phyloP scores from a whole-genome alignment of 352 stramenopile species.

The Globisporangium okanoganense region DNA sequence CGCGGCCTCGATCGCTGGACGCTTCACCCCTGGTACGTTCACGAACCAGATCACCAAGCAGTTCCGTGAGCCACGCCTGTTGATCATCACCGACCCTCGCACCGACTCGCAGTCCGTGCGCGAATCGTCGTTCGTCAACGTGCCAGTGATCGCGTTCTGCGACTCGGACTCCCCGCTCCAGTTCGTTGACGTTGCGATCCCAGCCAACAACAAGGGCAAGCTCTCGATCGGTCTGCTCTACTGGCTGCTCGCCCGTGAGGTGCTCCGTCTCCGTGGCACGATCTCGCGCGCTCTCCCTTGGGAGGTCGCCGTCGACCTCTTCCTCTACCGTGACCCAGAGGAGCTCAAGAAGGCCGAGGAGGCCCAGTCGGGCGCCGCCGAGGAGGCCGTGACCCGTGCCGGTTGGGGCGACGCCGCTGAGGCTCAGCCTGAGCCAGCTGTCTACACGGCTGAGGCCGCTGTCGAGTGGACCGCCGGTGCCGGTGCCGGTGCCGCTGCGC shows the following conservation, averaged over 20 bases:
- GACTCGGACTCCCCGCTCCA: slow-evolving; percentile 99
- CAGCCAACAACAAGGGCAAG: slow-evolving; percentile 99
- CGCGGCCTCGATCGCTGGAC: slow-evolving; percentile 95
- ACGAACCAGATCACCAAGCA: slow-evolving; percentile 99
- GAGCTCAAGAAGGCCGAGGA: slow-evolving; percentile 99
- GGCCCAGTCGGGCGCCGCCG: slow-evolving; percentile 86
- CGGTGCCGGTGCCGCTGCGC: slow-evolving; percentile 21
- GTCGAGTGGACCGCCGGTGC: slow-evolving; percentile 64
- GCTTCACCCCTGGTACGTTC: slow-evolving; percentile 99
- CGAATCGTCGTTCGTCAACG: slow-evolving; percentile 99
- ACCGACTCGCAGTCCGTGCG: slow-evolving; percentile 97
- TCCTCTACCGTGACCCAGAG: slow-evolving; percentile 99
- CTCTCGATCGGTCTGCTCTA: slow-evolving; percentile 99
- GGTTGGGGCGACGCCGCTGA: slow-evolving; percentile 70
- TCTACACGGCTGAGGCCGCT: slow-evolving; percentile 46
- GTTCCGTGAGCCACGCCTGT: slow-evolving; percentile 98
- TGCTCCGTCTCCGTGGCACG: slow-evolving; percentile 96
- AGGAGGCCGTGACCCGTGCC: slow-evolving; percentile 61
- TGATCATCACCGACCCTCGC: slow-evolving; percentile 99
- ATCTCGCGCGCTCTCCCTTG: slow-evolving; percentile 94
- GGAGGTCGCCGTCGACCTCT: slow-evolving; percentile 99
- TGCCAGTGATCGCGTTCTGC: slow-evolving; percentile 99
- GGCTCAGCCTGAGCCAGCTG: slow-evolving; percentile 41
- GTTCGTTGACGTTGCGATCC: slow-evolving; percentile 99
- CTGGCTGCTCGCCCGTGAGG: slow-evolving; percentile 99